Conservation (phyloP, 345 rosid genomes). For the Psidium guajava region DNA sequence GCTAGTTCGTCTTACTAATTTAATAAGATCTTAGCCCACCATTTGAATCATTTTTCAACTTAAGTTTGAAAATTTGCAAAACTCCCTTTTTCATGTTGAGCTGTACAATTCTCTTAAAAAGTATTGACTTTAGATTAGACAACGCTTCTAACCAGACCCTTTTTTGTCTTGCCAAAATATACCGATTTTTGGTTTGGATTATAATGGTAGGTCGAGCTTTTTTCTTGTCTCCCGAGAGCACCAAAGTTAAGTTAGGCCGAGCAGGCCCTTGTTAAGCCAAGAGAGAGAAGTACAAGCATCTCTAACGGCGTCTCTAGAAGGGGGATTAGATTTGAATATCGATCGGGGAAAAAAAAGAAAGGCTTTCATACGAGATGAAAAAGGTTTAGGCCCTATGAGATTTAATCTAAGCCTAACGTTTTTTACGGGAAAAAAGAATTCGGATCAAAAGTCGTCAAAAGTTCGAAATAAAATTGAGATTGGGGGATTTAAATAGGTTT, state of each 20-base stretch:
- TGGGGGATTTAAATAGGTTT: too few relatives aligned
- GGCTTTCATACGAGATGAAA: too few relatives aligned
- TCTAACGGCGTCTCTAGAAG: rapidly evolving
- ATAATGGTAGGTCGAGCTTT: neutral
- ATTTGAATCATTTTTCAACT: neutral
- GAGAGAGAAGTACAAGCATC: too few relatives aligned
- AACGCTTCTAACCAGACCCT: too few relatives aligned
- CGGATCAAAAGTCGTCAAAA: too few relatives aligned
- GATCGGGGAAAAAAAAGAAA: rapidly evolving
- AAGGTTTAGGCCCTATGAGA: too few relatives aligned
- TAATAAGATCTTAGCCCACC: neutral
- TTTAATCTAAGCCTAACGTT: too few relatives aligned
- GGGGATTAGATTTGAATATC: neutral
- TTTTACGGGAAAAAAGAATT: too few relatives aligned
- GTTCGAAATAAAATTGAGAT: too few relatives aligned
- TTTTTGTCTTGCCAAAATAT: neutral
- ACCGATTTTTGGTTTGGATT: neutral
- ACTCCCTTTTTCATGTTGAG: neutral
- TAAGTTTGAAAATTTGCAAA: neutral
- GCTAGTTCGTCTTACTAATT: neutral
- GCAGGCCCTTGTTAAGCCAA: neutral
- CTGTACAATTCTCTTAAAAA: neutral
- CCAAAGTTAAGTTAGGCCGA: rapidly evolving
- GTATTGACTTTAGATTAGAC: neutral
- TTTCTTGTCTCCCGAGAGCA: neutral